A percentile compares a stretch with the other conserved stretches of the same genome.
phyloP scores from a whole-genome alignment of 2,329 filamentous ascomycete species.

The Fusarium beomiforme region DNA sequence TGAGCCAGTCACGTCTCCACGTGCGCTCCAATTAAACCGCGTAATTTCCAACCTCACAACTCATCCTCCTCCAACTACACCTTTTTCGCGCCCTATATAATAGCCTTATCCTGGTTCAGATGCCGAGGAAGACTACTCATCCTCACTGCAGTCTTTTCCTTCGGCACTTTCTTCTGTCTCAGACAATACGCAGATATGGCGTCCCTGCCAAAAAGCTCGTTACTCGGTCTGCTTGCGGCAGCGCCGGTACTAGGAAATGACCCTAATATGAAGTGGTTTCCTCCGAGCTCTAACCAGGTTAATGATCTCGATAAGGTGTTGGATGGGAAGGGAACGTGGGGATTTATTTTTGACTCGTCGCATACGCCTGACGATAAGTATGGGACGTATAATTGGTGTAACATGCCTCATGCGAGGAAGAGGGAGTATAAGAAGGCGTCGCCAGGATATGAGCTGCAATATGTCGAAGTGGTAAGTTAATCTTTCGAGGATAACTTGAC shows the following conservation, averaged over 20 bases:
- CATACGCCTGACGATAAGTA: conserved; percentile 64
- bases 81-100: not conserved
- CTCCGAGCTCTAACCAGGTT: conserved; percentile 64
- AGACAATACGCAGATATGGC: conserved; percentile 27
- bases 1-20: conserved; percentile 27
- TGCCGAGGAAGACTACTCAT: conserved; percentile 1
- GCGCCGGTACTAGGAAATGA: conserved; percentile 14
- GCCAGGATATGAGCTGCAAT: conserved; percentile 71
- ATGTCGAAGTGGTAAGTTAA: conserved; percentile 75
- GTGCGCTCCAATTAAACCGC: conserved; percentile 28
- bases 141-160: conserved; percentile 5
- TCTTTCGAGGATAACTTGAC: accelerated
- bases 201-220: conserved; percentile 7
- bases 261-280: conserved; percentile 64
- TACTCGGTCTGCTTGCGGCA: conserved; percentile 27
- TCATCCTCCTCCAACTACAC: not conserved
- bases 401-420: conserved; percentile 84
- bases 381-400: conserved; percentile 82
- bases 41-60: conserved; percentile 15
- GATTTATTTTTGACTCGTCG: conserved; percentile 78
- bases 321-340: conserved; percentile 70
- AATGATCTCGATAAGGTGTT: conserved; percentile 71
- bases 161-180: conserved; percentile 5
- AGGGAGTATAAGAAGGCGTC: conserved; percentile 68
- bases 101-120: conserved; percentile 22